phyloP scores from a whole-genome alignment of 768 basidiomycete species.

The Gautieria morchelliformis region DNA sequence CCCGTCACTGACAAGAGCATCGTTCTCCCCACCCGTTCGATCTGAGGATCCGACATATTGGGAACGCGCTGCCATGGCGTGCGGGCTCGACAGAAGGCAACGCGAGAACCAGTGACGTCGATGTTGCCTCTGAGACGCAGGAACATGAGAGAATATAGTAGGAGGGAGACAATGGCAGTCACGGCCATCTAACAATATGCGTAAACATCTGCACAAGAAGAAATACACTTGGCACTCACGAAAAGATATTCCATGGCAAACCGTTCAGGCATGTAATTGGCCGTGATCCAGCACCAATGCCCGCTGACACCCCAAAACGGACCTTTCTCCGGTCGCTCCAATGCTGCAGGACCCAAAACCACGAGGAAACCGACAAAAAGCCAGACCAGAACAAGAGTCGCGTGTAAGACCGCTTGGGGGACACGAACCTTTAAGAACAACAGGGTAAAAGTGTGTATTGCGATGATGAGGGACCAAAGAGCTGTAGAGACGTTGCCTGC shows the following conservation, averaged over 20 bases:
- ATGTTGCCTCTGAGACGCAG: slow-evolving; percentile 41
- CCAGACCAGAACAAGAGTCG: slow-evolving; percentile 37
- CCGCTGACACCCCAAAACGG: slow-evolving; percentile 44
- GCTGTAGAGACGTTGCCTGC: slow-evolving; percentile 35
- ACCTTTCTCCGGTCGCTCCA: slow-evolving; percentile 19
- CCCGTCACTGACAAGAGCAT: slow-evolving; percentile 23
- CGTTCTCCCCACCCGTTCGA: slow-evolving; percentile 37
- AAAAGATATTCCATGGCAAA: slow-evolving; percentile 42
- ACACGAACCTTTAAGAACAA: slow-evolving; percentile 34
- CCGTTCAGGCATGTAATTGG: slow-evolving; percentile 29
- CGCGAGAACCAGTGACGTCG: slow-evolving; percentile 22
- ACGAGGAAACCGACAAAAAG: slow-evolving; percentile 32
- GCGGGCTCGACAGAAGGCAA: slow-evolving; percentile 19
- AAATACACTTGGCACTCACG: slow-evolving; percentile 23
- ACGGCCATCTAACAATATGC: slow-evolving; percentile 35
- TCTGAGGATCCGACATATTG: slow-evolving; percentile 19
- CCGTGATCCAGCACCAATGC: slow-evolving; percentile 47
- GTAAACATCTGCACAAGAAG: neutral
- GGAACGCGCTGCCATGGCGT: slow-evolving; percentile 16
- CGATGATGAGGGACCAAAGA: slow-evolving; percentile 32
- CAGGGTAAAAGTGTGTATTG: slow-evolving; percentile 38
- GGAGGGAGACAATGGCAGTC: slow-evolving; percentile 31
- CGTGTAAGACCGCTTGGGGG: slow-evolving; percentile 25
- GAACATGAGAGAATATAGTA: slow-evolving; percentile 40
- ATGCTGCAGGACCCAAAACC: slow-evolving; percentile 34